Conservation (phyloP, 768 basidiomycete genomes). For the Suillus weaverae region DNA sequence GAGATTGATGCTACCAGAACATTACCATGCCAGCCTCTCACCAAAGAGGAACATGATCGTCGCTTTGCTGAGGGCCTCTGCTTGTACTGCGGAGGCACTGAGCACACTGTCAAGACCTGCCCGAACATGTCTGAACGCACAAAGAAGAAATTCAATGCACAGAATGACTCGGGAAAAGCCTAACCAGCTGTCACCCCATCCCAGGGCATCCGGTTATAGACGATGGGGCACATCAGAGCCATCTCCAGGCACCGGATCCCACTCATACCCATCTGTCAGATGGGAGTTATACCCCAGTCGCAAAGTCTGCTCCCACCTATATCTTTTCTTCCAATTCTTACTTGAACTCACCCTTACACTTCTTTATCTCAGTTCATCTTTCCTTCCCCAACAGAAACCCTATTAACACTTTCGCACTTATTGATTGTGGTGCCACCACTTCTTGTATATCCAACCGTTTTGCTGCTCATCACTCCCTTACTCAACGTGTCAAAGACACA, state of each 20-base stretch:
- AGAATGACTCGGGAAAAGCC: neutral
- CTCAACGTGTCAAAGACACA: constrained; percentile 26
- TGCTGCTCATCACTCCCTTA: constrained; percentile 32
- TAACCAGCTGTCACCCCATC: neutral
- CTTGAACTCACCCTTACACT: neutral
- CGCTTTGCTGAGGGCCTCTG: too few species aligned
- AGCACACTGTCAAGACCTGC: too few species aligned
- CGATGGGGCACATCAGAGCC: neutral
- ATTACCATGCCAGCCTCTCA: too few species aligned
- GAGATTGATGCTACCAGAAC: too few species aligned
- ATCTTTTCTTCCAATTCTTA: neutral
- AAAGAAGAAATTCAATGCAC: too few species aligned
- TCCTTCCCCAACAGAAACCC: constrained; percentile 10
- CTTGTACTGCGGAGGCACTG: too few species aligned
- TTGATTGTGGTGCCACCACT: constrained; percentile 37
- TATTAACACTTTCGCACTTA: constrained; percentile 32
- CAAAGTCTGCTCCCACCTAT: neutral
- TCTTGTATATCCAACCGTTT: constrained; percentile 39
- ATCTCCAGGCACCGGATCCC: neutral
- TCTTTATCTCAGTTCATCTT: neutral
- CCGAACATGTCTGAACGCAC: too few species aligned
- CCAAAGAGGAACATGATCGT: too few species aligned
- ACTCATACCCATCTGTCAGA: neutral
- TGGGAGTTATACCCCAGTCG: neutral
- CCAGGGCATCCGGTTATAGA: neutral